Base-by-base conservation (phyloP, 495 filamentous ascomycete species). In the Penicillium antarcticum region DNA sequence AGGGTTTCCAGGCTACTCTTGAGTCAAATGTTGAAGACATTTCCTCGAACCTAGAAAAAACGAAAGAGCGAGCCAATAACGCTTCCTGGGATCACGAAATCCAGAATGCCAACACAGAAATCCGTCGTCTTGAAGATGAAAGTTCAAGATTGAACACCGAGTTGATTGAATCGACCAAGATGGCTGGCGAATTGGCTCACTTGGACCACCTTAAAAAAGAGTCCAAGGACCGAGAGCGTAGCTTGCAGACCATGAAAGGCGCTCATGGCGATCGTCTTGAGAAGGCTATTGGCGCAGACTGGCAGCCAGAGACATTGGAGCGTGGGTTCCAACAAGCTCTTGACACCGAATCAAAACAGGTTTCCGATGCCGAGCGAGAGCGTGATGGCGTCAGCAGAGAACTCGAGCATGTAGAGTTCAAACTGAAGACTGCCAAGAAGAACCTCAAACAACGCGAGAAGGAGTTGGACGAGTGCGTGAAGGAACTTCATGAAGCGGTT, bases 181-280 rank as follows among this genome's bases (percentile, higher is more conserved):
- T 88, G 54, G 90, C 89, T 26, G 78, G 82, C 3, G 89, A 91
- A 40, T 74, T 89, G 29, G 95, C 92, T 33, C 82, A 84, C 45
- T 73, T 97, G 6, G 87, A 91, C 41, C 79, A 88, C 56, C 74
- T 89, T 12, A 87, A 86, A 56, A 89, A 89, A 49, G 84, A 95
- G 54, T 62, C 87, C 16, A 84, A 84, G 45, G 86, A 89, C 37
- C 77, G 83, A 18, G 77, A 85, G 62, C 80, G 79, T 17, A 85
- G 86, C 34, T 69, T 96, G 3, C 78, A 88, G 13, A 92, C 88
- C 1, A 82, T 97, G 77, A 83, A 74, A 46, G 81, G 74, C 17
- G 87, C 88, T 0, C 88, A 95, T 70, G 80, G 79, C 21, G 79
- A 85, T 35, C 84, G 85, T 45, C 72, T 99, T 19, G 70, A 79